Evolutionary conservation across 2,329 filamentous ascomycete genomes (phyloP).

Genomic region (Pochonia chlamydosporia): DNA sequence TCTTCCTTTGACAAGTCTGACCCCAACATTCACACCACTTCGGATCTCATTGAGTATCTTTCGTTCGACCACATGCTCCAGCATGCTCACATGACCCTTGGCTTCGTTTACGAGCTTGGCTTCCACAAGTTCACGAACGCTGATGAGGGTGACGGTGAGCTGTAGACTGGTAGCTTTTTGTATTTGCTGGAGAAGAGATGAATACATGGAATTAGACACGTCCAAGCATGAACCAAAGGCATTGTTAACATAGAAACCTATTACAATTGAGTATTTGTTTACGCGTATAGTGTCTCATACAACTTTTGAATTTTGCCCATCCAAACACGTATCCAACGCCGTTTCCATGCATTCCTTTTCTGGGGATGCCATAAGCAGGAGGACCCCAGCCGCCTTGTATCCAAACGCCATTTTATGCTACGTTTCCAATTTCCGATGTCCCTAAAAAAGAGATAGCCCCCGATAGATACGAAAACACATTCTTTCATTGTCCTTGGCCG

Average conservation of each 20-base stretch:
- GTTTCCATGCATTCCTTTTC: conserved; percentile 3
- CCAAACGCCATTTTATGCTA: not conserved
- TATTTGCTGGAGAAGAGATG: not conserved
- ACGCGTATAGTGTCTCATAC: too few species aligned
- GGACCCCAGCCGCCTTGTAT: not conserved
- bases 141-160: not conserved
- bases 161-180: not conserved
- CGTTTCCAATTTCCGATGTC: not conserved
- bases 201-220: not conserved
- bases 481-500: conserved; percentile 19
- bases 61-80: conserved; percentile 90
- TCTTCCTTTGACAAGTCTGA: conserved; percentile 62
- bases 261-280: not conserved
- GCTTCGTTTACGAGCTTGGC: conserved; percentile 77
- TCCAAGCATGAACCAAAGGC: not conserved
- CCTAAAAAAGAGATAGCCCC: not conserved
- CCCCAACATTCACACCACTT: conserved; percentile 63
- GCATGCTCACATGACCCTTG: conserved; percentile 79
- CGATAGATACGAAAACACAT: conserved; percentile 1
- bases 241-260: not conserved
- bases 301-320: not conserved
- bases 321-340: not conserved
- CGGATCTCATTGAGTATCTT: conserved; percentile 65
- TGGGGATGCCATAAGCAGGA: not conserved
- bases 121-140: conserved; percentile 58